Percentiles rank a stretch among this genome's conserved stretches.
These are phyloP conservation scores for Ogataea pignaliae DNA, from an alignment of 805 yeast genomes.

Conservation along the genomic window DNA sequence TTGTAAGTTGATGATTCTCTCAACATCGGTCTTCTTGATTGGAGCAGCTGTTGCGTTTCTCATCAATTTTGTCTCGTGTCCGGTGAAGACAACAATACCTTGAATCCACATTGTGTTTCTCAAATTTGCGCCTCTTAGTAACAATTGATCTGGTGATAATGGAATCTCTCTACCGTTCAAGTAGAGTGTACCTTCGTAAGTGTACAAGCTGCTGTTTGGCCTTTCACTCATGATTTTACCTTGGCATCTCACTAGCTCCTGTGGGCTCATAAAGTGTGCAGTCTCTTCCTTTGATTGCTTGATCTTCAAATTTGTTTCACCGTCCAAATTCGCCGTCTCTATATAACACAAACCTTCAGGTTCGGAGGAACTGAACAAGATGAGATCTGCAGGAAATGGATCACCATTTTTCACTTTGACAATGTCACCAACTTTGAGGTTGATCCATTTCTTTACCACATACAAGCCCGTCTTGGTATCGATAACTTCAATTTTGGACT, in stretches of 20 bases:
- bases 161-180: slow-evolving; percentile 61
- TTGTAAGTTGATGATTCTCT: slow-evolving; percentile 88
- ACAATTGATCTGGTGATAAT: slow-evolving; percentile 82
- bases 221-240: slow-evolving; percentile 78
- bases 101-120: slow-evolving; percentile 94
- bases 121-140: slow-evolving; percentile 91
- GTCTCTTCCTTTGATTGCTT: slow-evolving; percentile 87
- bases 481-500: slow-evolving; percentile 64
- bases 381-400: slow-evolving; percentile 89
- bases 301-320: slow-evolving; percentile 94
- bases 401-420: slow-evolving; percentile 82
- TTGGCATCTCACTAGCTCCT: slow-evolving; percentile 45
- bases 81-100: slow-evolving; percentile 92
- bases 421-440: slow-evolving; percentile 87
- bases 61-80: slow-evolving; percentile 97
- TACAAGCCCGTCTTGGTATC: slow-evolving; percentile 58
- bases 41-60: slow-evolving; percentile 99
- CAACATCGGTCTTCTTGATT: slow-evolving; percentile 94
- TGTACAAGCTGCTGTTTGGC: slow-evolving; percentile 90
- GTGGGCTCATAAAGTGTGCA: slow-evolving; percentile 61
- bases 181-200: slow-evolving; percentile 84
- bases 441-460: slow-evolving; percentile 70
- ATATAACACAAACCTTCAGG: slow-evolving; percentile 98
- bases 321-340: slow-evolving; percentile 96
- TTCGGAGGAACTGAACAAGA: slow-evolving; percentile 85